These are phyloP conservation scores for Lactifluus piperatus DNA, from an alignment of 768 basidiomycete species.

Conservation along the genomic window DNA sequence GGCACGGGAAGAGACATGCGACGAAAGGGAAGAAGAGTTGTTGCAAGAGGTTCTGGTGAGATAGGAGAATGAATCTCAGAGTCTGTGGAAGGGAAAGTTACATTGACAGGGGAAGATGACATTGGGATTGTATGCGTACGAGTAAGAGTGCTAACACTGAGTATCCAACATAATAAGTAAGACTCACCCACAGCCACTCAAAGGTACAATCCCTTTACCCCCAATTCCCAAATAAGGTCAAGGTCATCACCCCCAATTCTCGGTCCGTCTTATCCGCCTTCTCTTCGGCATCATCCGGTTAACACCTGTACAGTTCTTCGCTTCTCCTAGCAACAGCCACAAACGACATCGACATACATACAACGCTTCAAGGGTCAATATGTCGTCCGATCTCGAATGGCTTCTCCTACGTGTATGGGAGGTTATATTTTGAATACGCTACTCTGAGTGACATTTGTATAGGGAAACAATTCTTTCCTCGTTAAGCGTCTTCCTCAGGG, in stretches of 20 bases:
- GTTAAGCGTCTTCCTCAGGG: constrained; percentile 71
- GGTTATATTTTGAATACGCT: background rate
- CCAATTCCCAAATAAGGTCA: too few relatives aligned
- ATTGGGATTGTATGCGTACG: too few relatives aligned
- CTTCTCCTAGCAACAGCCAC: too few relatives aligned
- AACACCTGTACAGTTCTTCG: constrained; percentile 12
- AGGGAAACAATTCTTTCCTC: constrained; percentile 81
- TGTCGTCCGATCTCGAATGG: constrained; percentile 85
- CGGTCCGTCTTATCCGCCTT: too few relatives aligned
- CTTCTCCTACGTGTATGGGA: constrained; percentile 75
- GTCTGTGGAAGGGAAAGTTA: constrained; percentile 19
- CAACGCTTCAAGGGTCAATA: background rate
- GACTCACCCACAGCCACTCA: too few relatives aligned
- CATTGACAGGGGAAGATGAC: background rate
- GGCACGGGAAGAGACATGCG: constrained; percentile 36
- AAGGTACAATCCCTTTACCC: too few relatives aligned
- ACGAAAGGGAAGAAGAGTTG: constrained; percentile 40
- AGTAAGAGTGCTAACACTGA: too few relatives aligned
- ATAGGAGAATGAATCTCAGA: background rate
- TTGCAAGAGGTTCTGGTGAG: constrained; percentile 39
- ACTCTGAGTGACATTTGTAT: constrained; percentile 12
- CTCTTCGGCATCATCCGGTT: background rate
- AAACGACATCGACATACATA: too few relatives aligned
- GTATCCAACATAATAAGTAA: too few relatives aligned
- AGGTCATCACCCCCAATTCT: too few relatives aligned